A percentile compares a stretch with the other conserved stretches of the same genome.
Evolutionary conservation across 768 basidiomycete species (phyloP).

Genomic region (Lactarius hengduanensis): DNA sequence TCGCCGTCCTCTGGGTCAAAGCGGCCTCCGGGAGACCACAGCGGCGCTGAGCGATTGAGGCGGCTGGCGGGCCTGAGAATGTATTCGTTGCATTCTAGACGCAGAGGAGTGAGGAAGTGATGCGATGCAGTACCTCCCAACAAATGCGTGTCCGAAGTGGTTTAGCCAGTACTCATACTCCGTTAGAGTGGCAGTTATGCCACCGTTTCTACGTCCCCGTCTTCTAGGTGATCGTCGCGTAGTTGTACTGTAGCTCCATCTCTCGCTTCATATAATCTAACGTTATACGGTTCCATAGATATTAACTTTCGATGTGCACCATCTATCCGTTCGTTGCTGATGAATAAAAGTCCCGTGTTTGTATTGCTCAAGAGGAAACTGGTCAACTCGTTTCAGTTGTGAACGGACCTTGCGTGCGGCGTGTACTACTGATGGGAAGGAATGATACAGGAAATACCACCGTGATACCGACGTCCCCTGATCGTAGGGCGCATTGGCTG

Average conservation of each 20-base stretch:
- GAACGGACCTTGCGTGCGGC: background rate
- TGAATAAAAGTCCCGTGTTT: background rate
- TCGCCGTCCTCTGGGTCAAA: constrained; percentile 21
- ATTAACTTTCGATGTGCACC: background rate
- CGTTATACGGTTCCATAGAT: background rate
- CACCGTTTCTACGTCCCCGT: background rate
- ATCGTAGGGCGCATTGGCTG: background rate
- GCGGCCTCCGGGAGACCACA: constrained; percentile 6
- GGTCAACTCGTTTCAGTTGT: background rate
- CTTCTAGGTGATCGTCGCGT: background rate
- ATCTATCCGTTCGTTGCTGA: background rate
- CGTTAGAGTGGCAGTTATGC: background rate
- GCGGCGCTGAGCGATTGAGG: background rate
- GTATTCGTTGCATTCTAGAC: background rate
- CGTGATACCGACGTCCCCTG: background rate
- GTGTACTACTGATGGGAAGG: background rate
- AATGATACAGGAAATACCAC: background rate
- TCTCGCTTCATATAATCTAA: background rate
- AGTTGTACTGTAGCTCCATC: background rate
- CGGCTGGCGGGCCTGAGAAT: background rate
- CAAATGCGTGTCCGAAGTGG: background rate
- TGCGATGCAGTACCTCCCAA: background rate
- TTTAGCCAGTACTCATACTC: background rate
- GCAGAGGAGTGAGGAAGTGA: background rate
- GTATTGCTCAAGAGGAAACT: background rate